phyloP scores from a whole-genome alignment of 805 yeast species.

The Saccharomyces paradoxus region DNA sequence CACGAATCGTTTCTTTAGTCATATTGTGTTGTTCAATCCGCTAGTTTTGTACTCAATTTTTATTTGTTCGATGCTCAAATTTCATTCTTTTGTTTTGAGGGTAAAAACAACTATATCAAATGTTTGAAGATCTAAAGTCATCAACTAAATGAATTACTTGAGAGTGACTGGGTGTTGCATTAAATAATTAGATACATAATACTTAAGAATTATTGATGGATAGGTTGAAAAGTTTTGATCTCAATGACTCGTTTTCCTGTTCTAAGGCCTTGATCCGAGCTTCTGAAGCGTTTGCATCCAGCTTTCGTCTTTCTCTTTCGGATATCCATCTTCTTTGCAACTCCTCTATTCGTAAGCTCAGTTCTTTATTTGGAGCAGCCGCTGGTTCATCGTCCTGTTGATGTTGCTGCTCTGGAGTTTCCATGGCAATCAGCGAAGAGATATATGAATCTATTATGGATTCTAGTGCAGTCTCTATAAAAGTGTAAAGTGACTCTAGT shows the following conservation, averaged over 20 bases:
- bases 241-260: conserved; percentile 40
- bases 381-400: conserved; percentile 10
- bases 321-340: conserved; percentile 57
- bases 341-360: conserved; percentile 49
- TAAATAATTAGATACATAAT: background rate
- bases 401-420: conserved; percentile 2
- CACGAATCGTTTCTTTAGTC: conserved; percentile 52
- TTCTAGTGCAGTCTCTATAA: conserved; percentile 52
- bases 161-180: background rate
- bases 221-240: conserved; percentile 18
- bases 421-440: conserved; percentile 17
- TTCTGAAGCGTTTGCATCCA: conserved; percentile 51
- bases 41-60: background rate
- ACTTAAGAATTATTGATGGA: background rate
- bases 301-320: conserved; percentile 60
- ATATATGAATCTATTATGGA: conserved; percentile 53
- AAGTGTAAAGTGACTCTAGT: conserved; percentile 41
- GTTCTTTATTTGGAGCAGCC: conserved; percentile 27
- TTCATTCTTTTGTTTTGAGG: background rate
- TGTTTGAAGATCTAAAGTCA: background rate
- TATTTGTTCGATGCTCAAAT: background rate
- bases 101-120: background rate
- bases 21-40: conserved; percentile 17
- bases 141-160: background rate
- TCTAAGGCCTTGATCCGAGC: conserved; percentile 46